Base-by-base conservation (phyloP, 345 rosid genomes). In the Rhodamnia rubescens region DNA sequence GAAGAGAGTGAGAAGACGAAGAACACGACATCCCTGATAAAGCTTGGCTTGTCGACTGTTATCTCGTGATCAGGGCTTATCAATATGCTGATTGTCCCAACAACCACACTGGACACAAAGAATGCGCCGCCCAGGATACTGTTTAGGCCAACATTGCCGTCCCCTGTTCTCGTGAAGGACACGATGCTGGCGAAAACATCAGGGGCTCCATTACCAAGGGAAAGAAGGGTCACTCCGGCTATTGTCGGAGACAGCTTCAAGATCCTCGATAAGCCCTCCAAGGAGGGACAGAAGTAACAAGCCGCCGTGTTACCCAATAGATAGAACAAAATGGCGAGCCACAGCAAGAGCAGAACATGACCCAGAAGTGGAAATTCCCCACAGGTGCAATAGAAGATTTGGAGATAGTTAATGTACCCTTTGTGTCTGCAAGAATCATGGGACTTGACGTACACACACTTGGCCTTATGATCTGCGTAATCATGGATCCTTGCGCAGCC, bases 171-270 rank as follows among this genome's bases (percentile, higher is more conserved):
- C 16, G 93, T 93, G 90, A 97, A 95, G 74, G 99, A 94, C 83
- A 93, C 94, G 44, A 97, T 89, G 87, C 98, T 95, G 2, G 99
- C 91, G 81, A 96, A 95, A 85, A 96, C 93, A 89, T 95, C 99
- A 49, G 99, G 94, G 53, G 99, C 97, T 6, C 99, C 98, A 78
- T 96, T 96, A 0, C 99, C 98, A 2, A 96, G 95, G 2, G 98
- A 92, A 10, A 96, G 92, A 55, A 96, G 94, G n/a, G 99, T 95
- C 16, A 92, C 93, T 24, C 99, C 98, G 0, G 99, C 98, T 7
- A 96, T 91, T 1, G 98, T 92, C 0, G 98, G 99, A n/a, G 98
- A 92, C 59, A 96, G 95, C 83, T 90, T 94, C 57, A 94, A 87
- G 86, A 94, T n/a, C 86, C 89, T 94, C 29, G 99, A 95, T 87